Conservation (phyloP, 495 filamentous ascomycete species). For the Trichoderma virens region DNA sequence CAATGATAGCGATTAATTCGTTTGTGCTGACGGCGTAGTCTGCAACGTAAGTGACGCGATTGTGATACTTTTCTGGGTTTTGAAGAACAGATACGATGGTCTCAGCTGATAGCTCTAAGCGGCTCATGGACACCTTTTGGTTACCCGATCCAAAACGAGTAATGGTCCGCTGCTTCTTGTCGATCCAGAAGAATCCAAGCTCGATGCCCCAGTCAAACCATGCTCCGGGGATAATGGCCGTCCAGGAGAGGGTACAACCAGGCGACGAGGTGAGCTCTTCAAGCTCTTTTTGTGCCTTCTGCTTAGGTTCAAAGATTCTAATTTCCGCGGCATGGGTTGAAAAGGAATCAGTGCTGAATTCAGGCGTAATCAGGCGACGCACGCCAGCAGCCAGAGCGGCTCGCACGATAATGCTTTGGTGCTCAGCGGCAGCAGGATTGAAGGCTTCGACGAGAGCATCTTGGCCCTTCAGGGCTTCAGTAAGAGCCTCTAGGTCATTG, state of each 20-base stretch:
- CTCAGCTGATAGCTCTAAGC: not conserved
- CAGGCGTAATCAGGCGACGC: not conserved
- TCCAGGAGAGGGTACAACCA: not conserved
- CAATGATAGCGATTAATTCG: not conserved
- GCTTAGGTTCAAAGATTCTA: not conserved
- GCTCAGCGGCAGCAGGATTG: not conserved
- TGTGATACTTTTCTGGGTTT: not conserved
- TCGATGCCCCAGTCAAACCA: conserved; percentile 7
- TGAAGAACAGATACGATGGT: not conserved
- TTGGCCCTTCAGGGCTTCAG: not conserved
- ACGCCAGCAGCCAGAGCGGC: conserved; percentile 1
- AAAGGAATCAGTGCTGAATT: not conserved
- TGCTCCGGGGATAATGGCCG: not conserved
- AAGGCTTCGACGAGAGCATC: not conserved
- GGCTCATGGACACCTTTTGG: not conserved
- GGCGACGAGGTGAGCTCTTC: not conserved
- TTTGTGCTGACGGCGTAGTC: conserved; percentile 2
- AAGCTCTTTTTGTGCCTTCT: not conserved
- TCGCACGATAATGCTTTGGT: not conserved
- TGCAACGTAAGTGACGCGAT: not conserved
- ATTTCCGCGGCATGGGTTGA: not conserved
- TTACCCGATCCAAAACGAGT: not conserved
- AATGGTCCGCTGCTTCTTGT: not conserved
- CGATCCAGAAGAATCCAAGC: not conserved
- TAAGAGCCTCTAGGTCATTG: not conserved